A percentile compares a stretch with the other conserved stretches of the same genome.
Conservation (phyloP, 225 moss, liverwort and hornwort species). For the Climacium dendroides region DNA sequence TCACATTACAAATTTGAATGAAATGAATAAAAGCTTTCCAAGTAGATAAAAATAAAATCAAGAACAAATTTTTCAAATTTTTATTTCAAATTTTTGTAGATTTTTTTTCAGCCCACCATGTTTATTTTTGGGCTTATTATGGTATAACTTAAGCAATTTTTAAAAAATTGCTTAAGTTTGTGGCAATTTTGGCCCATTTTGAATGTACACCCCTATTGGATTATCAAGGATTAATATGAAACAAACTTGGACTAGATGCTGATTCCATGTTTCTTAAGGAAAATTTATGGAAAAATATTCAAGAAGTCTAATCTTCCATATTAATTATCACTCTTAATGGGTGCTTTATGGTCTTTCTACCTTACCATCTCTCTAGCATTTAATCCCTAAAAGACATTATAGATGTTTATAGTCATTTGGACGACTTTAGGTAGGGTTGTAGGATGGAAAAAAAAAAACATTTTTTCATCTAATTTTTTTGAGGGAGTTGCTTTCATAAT, state of each 20-base stretch:
- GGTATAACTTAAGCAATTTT: no score
- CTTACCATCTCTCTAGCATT: background rate
- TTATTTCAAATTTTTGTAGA: no score
- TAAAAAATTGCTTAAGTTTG: no score
- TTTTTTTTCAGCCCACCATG: fast-evolving
- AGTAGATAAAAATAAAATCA: no score
- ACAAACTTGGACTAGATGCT: fast-evolving
- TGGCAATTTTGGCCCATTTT: no score
- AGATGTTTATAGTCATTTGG: background rate
- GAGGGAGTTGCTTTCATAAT: background rate
- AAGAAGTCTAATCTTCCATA: no score
- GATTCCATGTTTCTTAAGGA: background rate
- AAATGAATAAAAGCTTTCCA: no score
- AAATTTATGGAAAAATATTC: no score
- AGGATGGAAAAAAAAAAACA: background rate
- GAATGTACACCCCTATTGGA: no score
- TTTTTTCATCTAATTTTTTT: background rate
- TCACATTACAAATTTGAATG: no score
- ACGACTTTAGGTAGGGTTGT: background rate
- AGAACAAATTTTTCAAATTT: no score
- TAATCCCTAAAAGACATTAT: background rate
- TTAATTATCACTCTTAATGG: background rate
- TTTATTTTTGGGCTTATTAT: no score
- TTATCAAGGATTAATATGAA: background rate
- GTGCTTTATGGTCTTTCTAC: background rate